Evolutionary conservation across 352 stramenopile genomes (phyloP).

Genomic region (Phytophthora uliginosa): DNA sequence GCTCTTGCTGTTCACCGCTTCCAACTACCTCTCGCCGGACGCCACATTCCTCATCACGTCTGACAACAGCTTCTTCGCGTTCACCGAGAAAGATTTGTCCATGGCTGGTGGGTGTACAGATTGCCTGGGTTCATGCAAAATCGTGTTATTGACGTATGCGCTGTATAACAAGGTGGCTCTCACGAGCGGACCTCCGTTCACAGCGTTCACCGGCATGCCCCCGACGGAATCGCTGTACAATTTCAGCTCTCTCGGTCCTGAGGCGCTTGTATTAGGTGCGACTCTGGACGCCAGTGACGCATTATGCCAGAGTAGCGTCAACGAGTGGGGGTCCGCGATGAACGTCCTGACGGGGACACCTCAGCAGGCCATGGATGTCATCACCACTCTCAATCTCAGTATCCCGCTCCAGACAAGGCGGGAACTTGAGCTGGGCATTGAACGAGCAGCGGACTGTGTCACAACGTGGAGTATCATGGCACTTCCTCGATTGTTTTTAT

Average conservation of each 20-base stretch:
- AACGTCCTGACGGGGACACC: conserved; percentile 25
- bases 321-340: conserved; percentile 33
- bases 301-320: conserved; percentile 25
- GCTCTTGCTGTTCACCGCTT: conserved; percentile 24
- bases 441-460: conserved; percentile 20
- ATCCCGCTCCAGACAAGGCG: conserved; percentile 24
- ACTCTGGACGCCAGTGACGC: conserved; percentile 24
- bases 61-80: conserved; percentile 36
- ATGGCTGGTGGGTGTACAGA: conserved; percentile 35
- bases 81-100: conserved; percentile 32
- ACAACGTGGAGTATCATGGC: conserved; percentile 37
- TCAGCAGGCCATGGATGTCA: conserved; percentile 24
- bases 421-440: conserved; percentile 28
- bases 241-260: conserved; percentile 21
- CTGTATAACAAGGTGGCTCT: conserved; percentile 21
- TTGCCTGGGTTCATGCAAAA: conserved; percentile 28
- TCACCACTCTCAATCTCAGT: conserved; percentile 29
- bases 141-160: conserved; percentile 24
- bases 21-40: conserved; percentile 26
- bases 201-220: conserved; percentile 19
- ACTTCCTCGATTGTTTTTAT: conserved; percentile 35
- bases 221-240: conserved; percentile 29
- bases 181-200: conserved; percentile 30
- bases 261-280: conserved; percentile 22
- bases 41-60: conserved; percentile 33